Conservation (phyloP, 2,329 filamentous ascomycete genomes). For the Calcarisporium arbuscula region DNA sequence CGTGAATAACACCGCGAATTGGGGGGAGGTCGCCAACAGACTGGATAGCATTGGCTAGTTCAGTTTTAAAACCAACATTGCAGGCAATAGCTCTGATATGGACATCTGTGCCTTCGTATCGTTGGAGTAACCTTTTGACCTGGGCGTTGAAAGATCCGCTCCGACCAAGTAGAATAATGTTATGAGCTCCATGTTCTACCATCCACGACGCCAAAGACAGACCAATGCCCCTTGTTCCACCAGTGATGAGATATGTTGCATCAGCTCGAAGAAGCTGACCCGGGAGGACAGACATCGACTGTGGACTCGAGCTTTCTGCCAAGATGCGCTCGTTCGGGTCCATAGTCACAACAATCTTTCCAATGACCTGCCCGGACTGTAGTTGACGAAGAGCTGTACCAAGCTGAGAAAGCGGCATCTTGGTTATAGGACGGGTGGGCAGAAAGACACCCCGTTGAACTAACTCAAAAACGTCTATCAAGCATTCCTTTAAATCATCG, state of each 20-base stretch:
- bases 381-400: conserved; percentile 6
- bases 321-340: conserved; percentile 3
- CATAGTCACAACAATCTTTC: conserved; percentile 8
- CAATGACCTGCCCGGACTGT: conserved; percentile 7
- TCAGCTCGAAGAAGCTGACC: neutral
- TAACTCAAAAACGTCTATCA: conserved; percentile 4
- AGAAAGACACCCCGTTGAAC: conserved; percentile 2
- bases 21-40: neutral
- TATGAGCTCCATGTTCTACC: conserved; percentile 1
- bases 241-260: conserved; percentile 6
- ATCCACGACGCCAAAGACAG: conserved; percentile 1
- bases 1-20: neutral
- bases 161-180: conserved; percentile 2
- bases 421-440: conserved; percentile 6
- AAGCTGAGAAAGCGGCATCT: conserved; percentile 7
- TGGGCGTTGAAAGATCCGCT: neutral
- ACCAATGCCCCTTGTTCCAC: conserved; percentile 5
- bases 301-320: conserved; percentile 7
- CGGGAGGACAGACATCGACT: conserved; percentile 2
- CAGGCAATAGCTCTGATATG: conserved; percentile 5
- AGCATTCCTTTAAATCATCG: conserved; percentile 1
- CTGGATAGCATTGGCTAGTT: neutral
- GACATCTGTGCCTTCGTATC: conserved; percentile 1
- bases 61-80: neutral
- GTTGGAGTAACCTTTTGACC: neutral